Evolutionary conservation across 257 asterid genomes (phyloP).

Genomic region (Solanum clarkiae): DNA sequence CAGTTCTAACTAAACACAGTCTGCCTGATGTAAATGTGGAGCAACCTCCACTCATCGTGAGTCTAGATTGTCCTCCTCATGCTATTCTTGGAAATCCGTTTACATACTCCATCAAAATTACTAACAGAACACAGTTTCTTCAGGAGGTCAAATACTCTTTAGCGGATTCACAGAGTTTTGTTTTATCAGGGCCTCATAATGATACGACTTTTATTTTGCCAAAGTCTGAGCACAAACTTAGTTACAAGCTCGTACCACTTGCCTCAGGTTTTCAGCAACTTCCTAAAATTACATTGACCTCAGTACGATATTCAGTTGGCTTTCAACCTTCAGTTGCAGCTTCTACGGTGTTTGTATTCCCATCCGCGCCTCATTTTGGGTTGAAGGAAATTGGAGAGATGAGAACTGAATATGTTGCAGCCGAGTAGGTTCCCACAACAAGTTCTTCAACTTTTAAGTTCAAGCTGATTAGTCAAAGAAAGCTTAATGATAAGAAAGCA

Average conservation of each 20-base stretch:
- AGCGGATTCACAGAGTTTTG: constrained; percentile 78
- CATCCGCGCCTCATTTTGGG: constrained; percentile 53
- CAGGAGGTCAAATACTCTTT: constrained; percentile 84
- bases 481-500: neutral
- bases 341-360: constrained; percentile 64
- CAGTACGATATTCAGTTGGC: constrained; percentile 63
- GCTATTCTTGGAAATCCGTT: constrained; percentile 78
- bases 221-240: constrained; percentile 39
- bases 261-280: constrained; percentile 75
- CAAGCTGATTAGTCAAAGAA: neutral
- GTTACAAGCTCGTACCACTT: constrained; percentile 70
- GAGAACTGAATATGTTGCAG: constrained; percentile 12
- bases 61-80: constrained; percentile 64
- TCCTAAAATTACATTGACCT: constrained; percentile 56
- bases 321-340: constrained; percentile 64
- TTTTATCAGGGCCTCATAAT: constrained; percentile 71
- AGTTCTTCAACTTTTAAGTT: neutral
- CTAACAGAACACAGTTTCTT: constrained; percentile 54
- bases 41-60: constrained; percentile 59
- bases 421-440: neutral
- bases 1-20: constrained; percentile 47
- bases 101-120: constrained; percentile 36
- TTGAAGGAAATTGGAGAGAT: constrained; percentile 6
- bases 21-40: constrained; percentile 75
- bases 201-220: constrained; percentile 72